phyloP scores from a whole-genome alignment of 176 grass and related monocot genomes.

The Aegilops umbellulata region DNA sequence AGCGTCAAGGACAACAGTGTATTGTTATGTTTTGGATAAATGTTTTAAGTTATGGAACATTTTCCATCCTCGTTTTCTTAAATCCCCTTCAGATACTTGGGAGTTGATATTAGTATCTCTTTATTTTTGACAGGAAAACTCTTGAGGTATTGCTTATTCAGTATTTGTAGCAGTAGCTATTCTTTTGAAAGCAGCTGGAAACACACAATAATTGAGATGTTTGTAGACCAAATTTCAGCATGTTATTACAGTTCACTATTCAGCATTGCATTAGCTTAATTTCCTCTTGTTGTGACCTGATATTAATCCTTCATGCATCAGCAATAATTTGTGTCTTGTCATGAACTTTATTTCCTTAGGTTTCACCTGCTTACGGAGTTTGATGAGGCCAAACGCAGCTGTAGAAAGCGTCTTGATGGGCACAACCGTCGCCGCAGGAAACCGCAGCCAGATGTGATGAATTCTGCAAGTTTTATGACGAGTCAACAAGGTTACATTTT shows the following conservation, averaged over 20 bases:
- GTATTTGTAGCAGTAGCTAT: background rate
- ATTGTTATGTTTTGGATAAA: conserved; percentile 2
- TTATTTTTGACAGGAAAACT: background rate
- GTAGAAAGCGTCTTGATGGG: conserved; percentile 89
- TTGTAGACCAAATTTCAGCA: background rate
- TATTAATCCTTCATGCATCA: background rate
- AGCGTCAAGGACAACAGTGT: background rate
- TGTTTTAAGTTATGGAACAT: conserved; percentile 1
- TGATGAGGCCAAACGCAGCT: conserved; percentile 86
- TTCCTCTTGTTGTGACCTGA: background rate
- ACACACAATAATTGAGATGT: background rate
- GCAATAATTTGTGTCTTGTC: background rate
- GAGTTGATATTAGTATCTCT: background rate
- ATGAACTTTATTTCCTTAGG: conserved; percentile 34
- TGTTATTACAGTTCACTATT: background rate
- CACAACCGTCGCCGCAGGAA: conserved; percentile 91
- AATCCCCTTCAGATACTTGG: background rate
- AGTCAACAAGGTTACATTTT: conserved; percentile 65
- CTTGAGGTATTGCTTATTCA: background rate
- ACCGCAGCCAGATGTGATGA: conserved; percentile 60
- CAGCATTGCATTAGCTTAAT: conserved; percentile 7
- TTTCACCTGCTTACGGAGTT: conserved; percentile 91
- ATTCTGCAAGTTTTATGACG: conserved; percentile 53
- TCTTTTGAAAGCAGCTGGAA: background rate
- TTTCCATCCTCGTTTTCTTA: background rate